Evolutionary conservation across 2,329 filamentous ascomycete genomes (phyloP), one percentile per base, ranked within the genome.

Genomic region (Diaporthe amygdali): DNA sequence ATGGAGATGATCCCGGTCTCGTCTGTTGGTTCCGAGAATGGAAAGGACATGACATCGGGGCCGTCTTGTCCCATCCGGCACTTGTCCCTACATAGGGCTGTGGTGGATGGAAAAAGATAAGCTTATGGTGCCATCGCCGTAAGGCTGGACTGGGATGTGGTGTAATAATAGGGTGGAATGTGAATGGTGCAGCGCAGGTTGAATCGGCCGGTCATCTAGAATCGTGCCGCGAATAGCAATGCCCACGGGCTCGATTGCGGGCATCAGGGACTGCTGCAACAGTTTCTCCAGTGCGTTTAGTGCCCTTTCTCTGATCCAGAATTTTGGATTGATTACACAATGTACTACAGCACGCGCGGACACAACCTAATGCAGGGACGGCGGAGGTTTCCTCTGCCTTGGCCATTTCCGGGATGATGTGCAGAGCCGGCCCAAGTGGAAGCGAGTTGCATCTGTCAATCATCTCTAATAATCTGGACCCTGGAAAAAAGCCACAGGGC

Each of bases 351-450:
- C 30, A 25, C 15, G 59, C 59, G 41, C 59, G 72, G 67, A 41
- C 46, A 68, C 30, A 67, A 49, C 64, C 64, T 70, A 72, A 70
- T 70, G 68, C 71, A 72, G 71, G 71, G 61, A 72, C 71, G 30
- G 34, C 41, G 32, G 59, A 64, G 41, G 59, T 49, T 49, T 49
- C 59, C 55, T 56, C 55, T 54, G 55, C 32, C 46, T 46, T 71
- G 56, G 49, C 61, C 54, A 66, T 27, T 71, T 69, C 64, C 49
- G 41, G 71, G 64, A 68, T 59, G 37, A 71, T 70, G 52, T 71
- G 69, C 66, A 68, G 44, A 27, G 66, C 54, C 66, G 32, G 39
- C 68, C 41, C 47, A 61, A 27, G 22, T 15, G 34, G 22, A 52
- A 51, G 56, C 27, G 49, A 64, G 56, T 63, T 66, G 70, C 70